phyloP scores from a whole-genome alignment of 331 rosid genomes.

The Erythrophleum ivorense region DNA sequence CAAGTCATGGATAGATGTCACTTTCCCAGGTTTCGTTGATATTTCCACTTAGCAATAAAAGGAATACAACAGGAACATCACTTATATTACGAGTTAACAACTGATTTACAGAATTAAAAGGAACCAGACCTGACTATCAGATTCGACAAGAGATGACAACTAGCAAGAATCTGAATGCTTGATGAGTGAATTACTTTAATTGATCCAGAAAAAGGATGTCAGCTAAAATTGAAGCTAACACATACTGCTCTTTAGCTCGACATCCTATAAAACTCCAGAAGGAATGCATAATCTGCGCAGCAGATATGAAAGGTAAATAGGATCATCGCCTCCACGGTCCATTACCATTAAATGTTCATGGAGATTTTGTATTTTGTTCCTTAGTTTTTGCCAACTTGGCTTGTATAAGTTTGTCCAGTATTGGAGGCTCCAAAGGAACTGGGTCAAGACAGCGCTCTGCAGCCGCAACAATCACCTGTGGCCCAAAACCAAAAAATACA shows the following conservation, averaged over 20 bases:
- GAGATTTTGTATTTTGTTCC: conserved; percentile 52
- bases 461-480: conserved; percentile 85
- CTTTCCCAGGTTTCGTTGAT: neutral
- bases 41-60: neutral
- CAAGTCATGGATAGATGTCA: neutral
- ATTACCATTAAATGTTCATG: conserved; percentile 34
- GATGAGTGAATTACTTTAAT: neutral
- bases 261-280: neutral
- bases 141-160: neutral
- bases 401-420: conserved; percentile 81
- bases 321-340: conserved; percentile 18
- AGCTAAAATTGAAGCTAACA: neutral
- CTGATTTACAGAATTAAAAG: conserved; percentile 13
- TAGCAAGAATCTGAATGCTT: conserved; percentile 4
- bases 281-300: neutral
- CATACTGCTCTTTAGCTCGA: neutral
- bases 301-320: conserved; percentile 12
- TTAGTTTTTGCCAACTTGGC: conserved; percentile 67
- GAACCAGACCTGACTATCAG: neutral
- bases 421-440: conserved; percentile 81
- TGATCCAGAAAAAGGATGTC: conserved; percentile 23
- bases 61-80: neutral
- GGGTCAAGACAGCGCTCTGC: conserved; percentile 97
- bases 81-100: neutral
- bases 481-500: conserved; percentile 15